Evolutionary conservation across 768 basidiomycete species (phyloP).

Genomic region (Pisolithus sp.): DNA sequence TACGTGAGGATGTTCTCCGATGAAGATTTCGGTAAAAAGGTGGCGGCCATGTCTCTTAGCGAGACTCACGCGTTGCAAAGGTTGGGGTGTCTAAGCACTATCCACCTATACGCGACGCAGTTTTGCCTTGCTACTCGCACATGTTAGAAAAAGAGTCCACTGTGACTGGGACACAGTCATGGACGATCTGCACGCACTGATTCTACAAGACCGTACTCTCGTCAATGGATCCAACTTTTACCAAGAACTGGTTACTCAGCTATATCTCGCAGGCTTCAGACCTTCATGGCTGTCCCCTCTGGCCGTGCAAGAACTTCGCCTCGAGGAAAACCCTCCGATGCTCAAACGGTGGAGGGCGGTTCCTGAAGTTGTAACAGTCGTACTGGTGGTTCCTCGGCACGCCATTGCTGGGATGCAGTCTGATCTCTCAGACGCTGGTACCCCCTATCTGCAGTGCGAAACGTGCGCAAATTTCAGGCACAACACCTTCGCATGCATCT

Average conservation of each 20-base stretch:
- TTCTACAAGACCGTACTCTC: conserved; percentile 10
- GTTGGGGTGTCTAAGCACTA: conserved; percentile 8
- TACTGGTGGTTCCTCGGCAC: conserved; percentile 26
- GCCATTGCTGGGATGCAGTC: conserved; percentile 17
- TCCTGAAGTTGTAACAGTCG: no score
- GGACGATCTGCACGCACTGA: conserved; percentile 20
- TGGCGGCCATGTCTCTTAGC: conserved; percentile 4
- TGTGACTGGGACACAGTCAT: conserved; percentile 41
- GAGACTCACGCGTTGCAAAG: not conserved
- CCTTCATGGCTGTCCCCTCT: conserved; percentile 10
- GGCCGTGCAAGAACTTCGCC: conserved; percentile 6
- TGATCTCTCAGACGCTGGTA: conserved; percentile 16
- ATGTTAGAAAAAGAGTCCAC: conserved; percentile 31
- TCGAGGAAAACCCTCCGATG: conserved; percentile 4
- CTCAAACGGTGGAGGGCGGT: conserved; percentile 27
- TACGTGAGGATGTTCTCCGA: conserved; percentile 27
- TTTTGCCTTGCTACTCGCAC: conserved; percentile 39
- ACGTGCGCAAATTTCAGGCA: conserved; percentile 7
- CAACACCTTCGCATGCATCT: conserved; percentile 18
- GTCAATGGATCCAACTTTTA: conserved; percentile 27
- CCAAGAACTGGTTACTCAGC: conserved; percentile 42
- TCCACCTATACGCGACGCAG: conserved; percentile 45
- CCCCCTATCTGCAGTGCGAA: conserved; percentile 21
- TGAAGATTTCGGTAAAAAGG: conserved; percentile 14
- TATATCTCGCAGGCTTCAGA: conserved; percentile 33